Evolutionary conservation across 176 grass and related monocot species (phyloP), one percentile per base, ranked within the genome.

Genomic region (Eleusine indica): DNA sequence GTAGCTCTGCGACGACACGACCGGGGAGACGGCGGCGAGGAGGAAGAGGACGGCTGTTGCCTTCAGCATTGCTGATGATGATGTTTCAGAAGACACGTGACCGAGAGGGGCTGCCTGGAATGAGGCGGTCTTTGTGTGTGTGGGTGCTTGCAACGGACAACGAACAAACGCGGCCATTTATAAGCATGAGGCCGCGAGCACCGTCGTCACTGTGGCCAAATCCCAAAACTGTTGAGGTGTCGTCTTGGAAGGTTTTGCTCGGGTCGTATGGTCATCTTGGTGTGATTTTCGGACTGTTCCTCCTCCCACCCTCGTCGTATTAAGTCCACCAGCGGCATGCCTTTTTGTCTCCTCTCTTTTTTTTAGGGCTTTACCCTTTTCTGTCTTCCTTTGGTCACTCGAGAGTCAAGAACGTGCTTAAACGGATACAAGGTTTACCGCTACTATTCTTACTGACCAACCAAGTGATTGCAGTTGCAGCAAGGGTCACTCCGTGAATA

Each of bases 1-100:
- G 76, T 91, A 97, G 76, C 66, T 66, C 69, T 84, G 91, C 52
- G 89, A 83, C 1, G 57, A 60, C 57, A n/a, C 21, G 57, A 10
- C 21, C 21, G 57, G 57, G 57, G 21, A 1, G 57, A 10, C 1
- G 57, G 9, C 21, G 57, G 57, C 57, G 21, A 60, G 57, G 72
- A 32, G 21, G 21, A 60, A 66, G 22, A 48, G 9, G 66, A 82
- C 57, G 76, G 44, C 39, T 56, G 28, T 35, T 64, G 32, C 68
- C 30, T 4, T 1, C 75, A 78, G 62, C 56, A 73, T 66, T 52
- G 77, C 22, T 63, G 22, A 29, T 52, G 77, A 9, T 63, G 22
- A 29, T 64, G 61, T 29, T 28, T 63, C 60, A 70, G 35, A 15
- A 7, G 14, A 51, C 46, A 29, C 56, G 58, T 68, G 48, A 68